Base-by-base conservation (phyloP, 129 eudicot species). In the Deinandra increscens region DNA sequence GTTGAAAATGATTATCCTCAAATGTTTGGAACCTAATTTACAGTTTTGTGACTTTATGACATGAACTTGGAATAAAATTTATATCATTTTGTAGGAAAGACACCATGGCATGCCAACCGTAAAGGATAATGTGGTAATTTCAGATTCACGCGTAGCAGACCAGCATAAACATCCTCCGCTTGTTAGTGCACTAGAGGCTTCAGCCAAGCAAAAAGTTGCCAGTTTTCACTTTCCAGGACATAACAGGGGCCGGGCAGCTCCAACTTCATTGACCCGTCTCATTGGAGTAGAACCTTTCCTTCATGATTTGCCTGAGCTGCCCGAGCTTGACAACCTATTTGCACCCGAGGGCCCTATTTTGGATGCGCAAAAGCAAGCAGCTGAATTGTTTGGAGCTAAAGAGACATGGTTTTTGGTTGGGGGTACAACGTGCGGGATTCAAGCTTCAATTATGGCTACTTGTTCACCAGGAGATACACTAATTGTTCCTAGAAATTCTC, bases 361-460 rank as follows among this genome's bases (percentile, higher is more conserved):
- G 20, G 90, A 84, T 44, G 96, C 93, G 33, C 93, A 89, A 60
- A 80, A 66, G 68, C 72, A 58, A 76, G 96, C 96, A 60, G 90
- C 96, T 11, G 34, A 80, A 34, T 72, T 89, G 8, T 89, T 89
- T 69, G 93, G 96, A 76, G 96, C 96, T 48, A 67, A 75, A 14
- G 90, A 89, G 72, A 86, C 93, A 50, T 89, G 96, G 93, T 89
- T 89, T 73, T 82, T 89, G 66, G 93, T 86, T 42, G 96, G 96
- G 20, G 96, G 96, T 45, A 81, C 88, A 43, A 86, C 93, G 6
- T 86, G 96, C 67, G 96, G 93, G 48, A 68, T 89, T 60, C 96
- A 86, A 45, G 93, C 96, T 31, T 87, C 96, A 3, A 46, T 86
- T 42, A 82, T 89, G 90, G 90, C 90, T 67, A 82, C 86, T 59